These are phyloP conservation scores for Picochlorum sp. DNA, from an alignment of 139 green algal species.

Conservation along the genomic window DNA sequence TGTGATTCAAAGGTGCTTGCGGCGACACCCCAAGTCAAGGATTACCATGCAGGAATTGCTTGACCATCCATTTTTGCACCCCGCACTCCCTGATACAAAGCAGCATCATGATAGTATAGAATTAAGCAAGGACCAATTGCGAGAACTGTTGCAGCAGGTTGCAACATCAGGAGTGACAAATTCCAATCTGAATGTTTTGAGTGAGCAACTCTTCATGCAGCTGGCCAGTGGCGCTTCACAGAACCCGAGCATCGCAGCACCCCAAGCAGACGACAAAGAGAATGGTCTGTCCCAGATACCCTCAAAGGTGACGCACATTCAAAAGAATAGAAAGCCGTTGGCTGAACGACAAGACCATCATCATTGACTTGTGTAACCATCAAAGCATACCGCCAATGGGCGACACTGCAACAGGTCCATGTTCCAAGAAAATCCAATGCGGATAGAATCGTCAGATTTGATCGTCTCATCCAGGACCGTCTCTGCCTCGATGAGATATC, in stretches of 20 bases:
- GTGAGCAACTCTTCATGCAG: background rate
- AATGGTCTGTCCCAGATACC: too few species aligned
- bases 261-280: background rate
- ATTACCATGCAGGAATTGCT: constrained; percentile 85
- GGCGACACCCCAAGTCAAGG: constrained; percentile 66
- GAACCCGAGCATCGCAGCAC: background rate
- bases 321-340: too few species aligned
- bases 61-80: constrained; percentile 77
- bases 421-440: too few species aligned
- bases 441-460: too few species aligned
- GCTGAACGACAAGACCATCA: too few species aligned
- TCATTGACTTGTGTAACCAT: too few species aligned
- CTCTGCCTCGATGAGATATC: too few species aligned
- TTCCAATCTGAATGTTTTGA: background rate
- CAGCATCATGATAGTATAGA: constrained; percentile 6
- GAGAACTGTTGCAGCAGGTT: constrained; percentile 42
- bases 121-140: constrained; percentile 57
- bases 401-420: too few species aligned
- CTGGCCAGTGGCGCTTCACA: background rate
- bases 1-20: constrained; percentile 73
- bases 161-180: background rate
- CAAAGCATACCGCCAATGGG: too few species aligned
- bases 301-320: too few species aligned
- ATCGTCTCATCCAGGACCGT: too few species aligned
- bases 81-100: constrained; percentile 12